Conservation (phyloP, 148 eudicot genomes). For the Fagopyrum homotropicum region DNA sequence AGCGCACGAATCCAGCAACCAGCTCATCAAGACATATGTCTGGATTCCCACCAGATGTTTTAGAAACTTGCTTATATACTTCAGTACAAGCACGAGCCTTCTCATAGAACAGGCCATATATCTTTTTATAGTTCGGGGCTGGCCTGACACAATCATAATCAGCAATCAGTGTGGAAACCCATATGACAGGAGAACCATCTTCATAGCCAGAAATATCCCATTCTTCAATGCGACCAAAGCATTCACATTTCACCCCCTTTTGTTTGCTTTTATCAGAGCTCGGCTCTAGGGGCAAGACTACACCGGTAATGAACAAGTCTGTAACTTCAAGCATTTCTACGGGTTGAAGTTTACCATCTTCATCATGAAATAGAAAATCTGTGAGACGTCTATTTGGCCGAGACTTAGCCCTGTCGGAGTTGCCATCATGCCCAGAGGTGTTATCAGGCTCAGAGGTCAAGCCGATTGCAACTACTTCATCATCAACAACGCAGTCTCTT, state of each 20-base stretch:
- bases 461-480: conserved; percentile 63
- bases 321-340: conserved; percentile 77
- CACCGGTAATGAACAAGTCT: conserved; percentile 75
- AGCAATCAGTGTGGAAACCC: conserved; percentile 87
- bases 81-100: conserved; percentile 82
- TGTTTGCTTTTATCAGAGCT: conserved; percentile 45
- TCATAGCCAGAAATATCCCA: conserved; percentile 98
- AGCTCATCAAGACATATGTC: conserved; percentile 68
- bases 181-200: conserved; percentile 80
- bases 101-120: conserved; percentile 66
- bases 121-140: conserved; percentile 52
- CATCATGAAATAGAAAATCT: conserved; percentile 78
- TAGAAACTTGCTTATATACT: conserved; percentile 72
- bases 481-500: conserved; percentile 47
- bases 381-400: conserved; percentile 67
- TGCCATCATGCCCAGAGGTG: no score
- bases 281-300: conserved; percentile 69
- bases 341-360: conserved; percentile 67
- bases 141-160: conserved; percentile 86
- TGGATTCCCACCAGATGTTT: conserved; percentile 76
- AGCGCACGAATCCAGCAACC: conserved; percentile 73
- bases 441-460: conserved; percentile 65
- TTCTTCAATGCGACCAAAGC: conserved; percentile 87
- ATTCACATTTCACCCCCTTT: conserved; percentile 72
- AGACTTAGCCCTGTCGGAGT: conserved; percentile 10